phyloP scores from a whole-genome alignment of 805 yeast genomes.

The Starmera caribaea region DNA sequence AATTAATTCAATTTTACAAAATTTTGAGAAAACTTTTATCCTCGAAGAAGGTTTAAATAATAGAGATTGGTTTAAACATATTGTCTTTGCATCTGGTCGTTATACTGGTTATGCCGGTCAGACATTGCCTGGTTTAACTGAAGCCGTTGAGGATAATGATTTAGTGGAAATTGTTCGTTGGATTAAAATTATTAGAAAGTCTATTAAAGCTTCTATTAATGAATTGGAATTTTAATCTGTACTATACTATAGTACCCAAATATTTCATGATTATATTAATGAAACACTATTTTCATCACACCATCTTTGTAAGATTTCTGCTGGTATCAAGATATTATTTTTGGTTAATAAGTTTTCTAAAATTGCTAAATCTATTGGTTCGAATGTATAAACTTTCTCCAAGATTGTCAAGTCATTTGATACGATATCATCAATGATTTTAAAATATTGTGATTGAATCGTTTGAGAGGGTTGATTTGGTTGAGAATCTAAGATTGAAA shows the following conservation, averaged over 20 bases:
- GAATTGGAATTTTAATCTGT: background rate
- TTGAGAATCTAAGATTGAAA: constrained; percentile 10
- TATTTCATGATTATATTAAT: constrained; percentile 10
- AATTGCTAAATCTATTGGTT: constrained; percentile 10
- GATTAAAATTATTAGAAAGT: constrained; percentile 14
- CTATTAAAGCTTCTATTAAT: constrained; percentile 2
- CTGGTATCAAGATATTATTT: constrained; percentile 3
- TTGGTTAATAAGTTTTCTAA: background rate
- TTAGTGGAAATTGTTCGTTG: constrained; percentile 20
- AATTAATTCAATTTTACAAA: constrained; percentile 27
- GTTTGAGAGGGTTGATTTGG: constrained; percentile 7
- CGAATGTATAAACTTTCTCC: constrained; percentile 16
- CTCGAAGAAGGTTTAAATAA: constrained; percentile 34
- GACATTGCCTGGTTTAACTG: constrained; percentile 41
- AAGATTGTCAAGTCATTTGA: constrained; percentile 2
- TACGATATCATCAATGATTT: constrained; percentile 8
- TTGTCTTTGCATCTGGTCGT: constrained; percentile 43
- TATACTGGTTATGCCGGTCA: constrained; percentile 50
- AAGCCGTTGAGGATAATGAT: constrained; percentile 40
- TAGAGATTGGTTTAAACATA: constrained; percentile 46
- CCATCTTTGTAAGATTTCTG: constrained; percentile 12
- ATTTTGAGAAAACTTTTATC: constrained; percentile 36
- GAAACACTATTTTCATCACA: constrained; percentile 18
- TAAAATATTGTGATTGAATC: constrained; percentile 11
- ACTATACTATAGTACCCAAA: background rate